Conservation (phyloP, 441 rosid species). For the Codiaeum variegatum region DNA sequence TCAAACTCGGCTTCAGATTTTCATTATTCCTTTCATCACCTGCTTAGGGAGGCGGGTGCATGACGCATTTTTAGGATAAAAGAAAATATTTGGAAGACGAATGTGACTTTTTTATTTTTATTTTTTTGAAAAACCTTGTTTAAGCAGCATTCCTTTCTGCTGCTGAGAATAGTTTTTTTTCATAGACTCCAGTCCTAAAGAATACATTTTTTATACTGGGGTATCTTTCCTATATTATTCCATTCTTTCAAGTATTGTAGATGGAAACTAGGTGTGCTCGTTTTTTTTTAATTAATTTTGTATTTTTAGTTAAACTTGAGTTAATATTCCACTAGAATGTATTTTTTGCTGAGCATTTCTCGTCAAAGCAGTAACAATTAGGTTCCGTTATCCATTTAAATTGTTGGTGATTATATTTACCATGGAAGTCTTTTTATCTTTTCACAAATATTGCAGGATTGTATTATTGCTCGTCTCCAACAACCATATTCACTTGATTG, state of each 20-base stretch:
- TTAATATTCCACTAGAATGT: neutral
- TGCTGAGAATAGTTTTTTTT: neutral
- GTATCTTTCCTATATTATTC: neutral
- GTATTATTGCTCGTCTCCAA: constrained; percentile 93
- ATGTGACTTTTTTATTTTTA: neutral
- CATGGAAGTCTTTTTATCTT: neutral
- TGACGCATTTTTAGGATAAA: neutral
- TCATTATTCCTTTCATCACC: neutral
- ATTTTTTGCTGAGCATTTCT: neutral
- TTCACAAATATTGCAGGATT: constrained; percentile 54
- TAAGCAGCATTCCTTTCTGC: neutral
- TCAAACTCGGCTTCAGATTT: neutral
- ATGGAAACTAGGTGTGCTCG: neutral
- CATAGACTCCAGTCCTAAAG: neutral
- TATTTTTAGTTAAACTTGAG: neutral
- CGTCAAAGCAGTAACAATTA: neutral
- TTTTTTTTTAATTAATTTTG: neutral
- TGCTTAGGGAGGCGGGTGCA: neutral
- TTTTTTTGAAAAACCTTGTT: neutral
- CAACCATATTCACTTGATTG: constrained; percentile 97
- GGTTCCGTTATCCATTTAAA: neutral
- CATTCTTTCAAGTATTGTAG: neutral
- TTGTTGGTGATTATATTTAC: neutral
- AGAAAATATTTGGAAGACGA: neutral
- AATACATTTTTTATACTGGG: neutral